Evolutionary conservation across 2,329 filamentous ascomycete species (phyloP).

Genomic region (Emmonsiellopsis sp.): DNA sequence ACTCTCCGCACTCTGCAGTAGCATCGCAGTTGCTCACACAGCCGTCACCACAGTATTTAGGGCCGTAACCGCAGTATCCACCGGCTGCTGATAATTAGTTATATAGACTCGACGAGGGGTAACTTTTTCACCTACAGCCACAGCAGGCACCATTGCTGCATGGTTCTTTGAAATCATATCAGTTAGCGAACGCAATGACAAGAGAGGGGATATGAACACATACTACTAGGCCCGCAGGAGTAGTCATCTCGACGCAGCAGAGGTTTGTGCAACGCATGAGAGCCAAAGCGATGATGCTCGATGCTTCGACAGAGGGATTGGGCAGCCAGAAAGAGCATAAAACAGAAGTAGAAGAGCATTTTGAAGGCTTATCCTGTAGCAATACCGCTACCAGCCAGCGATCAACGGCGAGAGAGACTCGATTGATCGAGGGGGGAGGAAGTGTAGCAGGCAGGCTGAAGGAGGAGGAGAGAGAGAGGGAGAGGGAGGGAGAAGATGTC

Average conservation of each 20-base stretch:
- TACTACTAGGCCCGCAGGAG: not conserved
- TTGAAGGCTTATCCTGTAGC: too few species aligned
- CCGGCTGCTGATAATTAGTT: not conserved
- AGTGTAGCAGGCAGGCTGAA: too few species aligned
- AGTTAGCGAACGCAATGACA: not conserved
- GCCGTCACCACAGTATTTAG: slow-evolving; percentile 13
- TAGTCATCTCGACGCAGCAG: not conserved
- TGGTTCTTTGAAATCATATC: not conserved
- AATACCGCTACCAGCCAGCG: too few species aligned
- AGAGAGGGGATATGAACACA: not conserved
- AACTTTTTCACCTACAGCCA: not conserved
- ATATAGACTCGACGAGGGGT: not conserved
- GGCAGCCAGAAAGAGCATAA: too few species aligned
- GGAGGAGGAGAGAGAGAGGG: too few species aligned
- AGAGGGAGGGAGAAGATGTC: too few species aligned
- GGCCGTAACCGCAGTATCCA: slow-evolving; percentile 12
- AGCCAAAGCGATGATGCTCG: too few species aligned
- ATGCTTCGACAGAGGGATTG: too few species aligned
- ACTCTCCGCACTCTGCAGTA: slow-evolving; percentile 27
- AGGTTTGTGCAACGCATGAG: not conserved
- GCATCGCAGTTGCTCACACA: slow-evolving; percentile 27
- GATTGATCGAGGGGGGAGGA: too few species aligned
- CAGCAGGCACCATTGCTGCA: slow-evolving; percentile 1
- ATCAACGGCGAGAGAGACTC: too few species aligned
- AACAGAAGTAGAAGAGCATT: too few species aligned